These are phyloP conservation scores for Pichia sp. DNA, from an alignment of 1,139 yeast species.

Conservation along the genomic window DNA sequence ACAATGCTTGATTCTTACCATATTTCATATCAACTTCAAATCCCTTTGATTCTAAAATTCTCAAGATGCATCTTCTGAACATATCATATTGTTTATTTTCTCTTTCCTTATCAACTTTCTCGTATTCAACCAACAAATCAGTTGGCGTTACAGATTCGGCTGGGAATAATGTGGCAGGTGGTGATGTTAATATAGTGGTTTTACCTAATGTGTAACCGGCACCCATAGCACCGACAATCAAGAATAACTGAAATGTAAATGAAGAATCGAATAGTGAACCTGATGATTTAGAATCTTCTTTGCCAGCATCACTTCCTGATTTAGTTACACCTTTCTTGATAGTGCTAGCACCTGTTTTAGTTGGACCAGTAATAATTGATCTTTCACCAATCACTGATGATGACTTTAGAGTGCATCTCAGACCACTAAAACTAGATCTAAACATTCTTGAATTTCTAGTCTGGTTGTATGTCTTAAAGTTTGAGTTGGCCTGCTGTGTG, in stretches of 20 bases:
- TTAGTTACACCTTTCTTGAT: constrained; percentile 9
- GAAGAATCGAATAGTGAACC: constrained; percentile 28
- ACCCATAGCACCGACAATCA: constrained; percentile 32
- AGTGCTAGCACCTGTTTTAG: constrained; percentile 11
- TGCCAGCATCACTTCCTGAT: neutral
- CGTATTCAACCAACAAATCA: constrained; percentile 28
- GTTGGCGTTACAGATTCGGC: constrained; percentile 24
- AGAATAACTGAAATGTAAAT: constrained; percentile 30
- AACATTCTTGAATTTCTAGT: neutral
- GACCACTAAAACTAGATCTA: neutral
- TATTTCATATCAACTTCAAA: constrained; percentile 23
- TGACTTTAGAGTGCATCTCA: neutral
- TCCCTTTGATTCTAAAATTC: constrained; percentile 28
- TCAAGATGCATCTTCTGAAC: constrained; percentile 27
- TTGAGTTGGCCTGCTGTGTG: too few species aligned
- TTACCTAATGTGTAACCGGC: constrained; percentile 33
- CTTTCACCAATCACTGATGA: neutral
- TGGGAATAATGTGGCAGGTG: constrained; percentile 31
- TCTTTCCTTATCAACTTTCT: constrained; percentile 18
- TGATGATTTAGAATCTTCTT: constrained; percentile 17
- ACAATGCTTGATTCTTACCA: constrained; percentile 22
- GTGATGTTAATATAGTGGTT: constrained; percentile 23
- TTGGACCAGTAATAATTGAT: constrained; percentile 12
- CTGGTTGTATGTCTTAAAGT: too few species aligned
- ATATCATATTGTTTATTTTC: constrained; percentile 22